These are phyloP conservation scores for Tricholoma furcatifolium DNA, from an alignment of 768 basidiomycete species.

Conservation along the genomic window DNA sequence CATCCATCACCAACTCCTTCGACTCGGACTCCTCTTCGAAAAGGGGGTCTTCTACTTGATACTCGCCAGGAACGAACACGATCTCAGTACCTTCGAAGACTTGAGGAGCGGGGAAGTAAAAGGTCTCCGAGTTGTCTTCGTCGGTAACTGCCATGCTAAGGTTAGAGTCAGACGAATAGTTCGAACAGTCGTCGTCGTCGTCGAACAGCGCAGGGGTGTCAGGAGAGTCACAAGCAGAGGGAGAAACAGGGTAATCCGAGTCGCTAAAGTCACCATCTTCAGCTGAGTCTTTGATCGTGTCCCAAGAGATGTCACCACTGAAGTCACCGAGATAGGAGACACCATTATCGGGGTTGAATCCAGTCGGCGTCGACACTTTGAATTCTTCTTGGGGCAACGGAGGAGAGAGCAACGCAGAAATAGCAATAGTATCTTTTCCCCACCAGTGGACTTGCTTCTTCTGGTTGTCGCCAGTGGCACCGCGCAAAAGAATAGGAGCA, in stretches of 20 bases:
- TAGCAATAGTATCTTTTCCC: neutral
- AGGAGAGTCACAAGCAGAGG: neutral
- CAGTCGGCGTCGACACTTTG: neutral
- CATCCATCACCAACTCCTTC: too few relatives aligned
- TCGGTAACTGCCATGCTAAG: neutral
- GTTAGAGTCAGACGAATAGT: neutral
- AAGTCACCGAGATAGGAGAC: conserved; percentile 7
- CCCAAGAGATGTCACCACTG: conserved; percentile 6
- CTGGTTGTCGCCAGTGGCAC: neutral
- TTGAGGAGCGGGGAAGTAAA: neutral
- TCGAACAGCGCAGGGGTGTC: neutral
- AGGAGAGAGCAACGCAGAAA: neutral
- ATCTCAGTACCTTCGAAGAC: neutral
- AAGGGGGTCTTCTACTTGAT: neutral
- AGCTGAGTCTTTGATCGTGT: neutral
- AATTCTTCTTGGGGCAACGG: neutral
- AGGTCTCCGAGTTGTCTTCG: neutral
- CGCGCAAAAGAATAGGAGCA: conserved; percentile 1
- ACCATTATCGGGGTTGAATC: conserved; percentile 5
- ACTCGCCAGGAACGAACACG: neutral
- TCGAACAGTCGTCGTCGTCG: neutral
- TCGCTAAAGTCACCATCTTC: neutral
- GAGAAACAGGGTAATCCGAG: neutral
- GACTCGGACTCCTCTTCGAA: neutral
- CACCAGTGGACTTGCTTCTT: conserved; percentile 3